phyloP scores from a whole-genome alignment of 2,329 filamentous ascomycete species.

The Emydomyces testavorans region DNA sequence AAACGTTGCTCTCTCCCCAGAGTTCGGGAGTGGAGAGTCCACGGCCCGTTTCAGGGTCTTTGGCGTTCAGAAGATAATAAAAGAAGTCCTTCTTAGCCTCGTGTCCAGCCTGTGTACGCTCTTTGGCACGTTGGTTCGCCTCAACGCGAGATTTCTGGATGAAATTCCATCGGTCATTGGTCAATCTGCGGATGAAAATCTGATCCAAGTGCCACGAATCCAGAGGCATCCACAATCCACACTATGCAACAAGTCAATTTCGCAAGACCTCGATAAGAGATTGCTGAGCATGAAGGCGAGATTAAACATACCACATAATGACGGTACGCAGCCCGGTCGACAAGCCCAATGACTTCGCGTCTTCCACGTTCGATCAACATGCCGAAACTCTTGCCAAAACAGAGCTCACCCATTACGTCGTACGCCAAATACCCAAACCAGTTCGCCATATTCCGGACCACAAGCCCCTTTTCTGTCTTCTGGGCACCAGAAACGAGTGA shows the following conservation, averaged over 20 bases:
- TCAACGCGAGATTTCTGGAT: slow-evolving; percentile 24
- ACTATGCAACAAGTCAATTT: slow-evolving; percentile 12
- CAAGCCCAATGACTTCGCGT: slow-evolving; percentile 56
- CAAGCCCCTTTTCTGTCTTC: slow-evolving; percentile 11
- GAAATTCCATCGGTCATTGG: slow-evolving; percentile 16
- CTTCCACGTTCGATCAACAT: slow-evolving; percentile 36
- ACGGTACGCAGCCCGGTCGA: slow-evolving; percentile 56
- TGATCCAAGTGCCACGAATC: slow-evolving; percentile 16
- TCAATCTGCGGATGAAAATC: slow-evolving; percentile 17
- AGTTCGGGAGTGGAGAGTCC: slow-evolving; percentile 38
- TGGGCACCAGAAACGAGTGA: slow-evolving; percentile 16
- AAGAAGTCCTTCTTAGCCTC: slow-evolving; percentile 38
- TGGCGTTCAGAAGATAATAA: slow-evolving; percentile 38
- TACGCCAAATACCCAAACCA: slow-evolving; percentile 27
- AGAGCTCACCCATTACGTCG: slow-evolving; percentile 29
- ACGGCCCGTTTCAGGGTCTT: slow-evolving; percentile 37
- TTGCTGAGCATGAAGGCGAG: slow-evolving; percentile 34
- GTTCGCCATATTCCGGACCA: slow-evolving; percentile 21
- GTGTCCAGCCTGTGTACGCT: slow-evolving; percentile 21
- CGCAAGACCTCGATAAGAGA: slow-evolving; percentile 15
- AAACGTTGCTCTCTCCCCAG: slow-evolving; percentile 39
- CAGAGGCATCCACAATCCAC: slow-evolving; percentile 18
- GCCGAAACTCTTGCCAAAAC: slow-evolving; percentile 27
- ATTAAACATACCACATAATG: slow-evolving; percentile 35
- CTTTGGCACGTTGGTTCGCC: slow-evolving; percentile 32